These are phyloP conservation scores for Schwanniomyces polymorphus DNA, from an alignment of 805 yeast genomes.

Conservation along the genomic window DNA sequence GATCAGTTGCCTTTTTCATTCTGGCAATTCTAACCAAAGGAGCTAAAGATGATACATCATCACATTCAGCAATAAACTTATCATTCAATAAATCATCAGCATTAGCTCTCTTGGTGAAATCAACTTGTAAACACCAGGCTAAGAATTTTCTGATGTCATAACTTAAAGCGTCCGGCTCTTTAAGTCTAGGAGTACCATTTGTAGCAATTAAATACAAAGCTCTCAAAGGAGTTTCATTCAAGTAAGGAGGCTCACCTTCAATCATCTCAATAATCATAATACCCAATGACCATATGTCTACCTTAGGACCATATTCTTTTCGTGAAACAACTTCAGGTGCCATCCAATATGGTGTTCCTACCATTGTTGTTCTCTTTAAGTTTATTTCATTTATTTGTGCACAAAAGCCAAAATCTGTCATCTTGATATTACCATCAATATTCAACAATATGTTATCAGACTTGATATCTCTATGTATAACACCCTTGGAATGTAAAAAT, in stretches of 20 bases:
- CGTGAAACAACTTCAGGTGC: conserved; percentile 98
- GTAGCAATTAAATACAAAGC: conserved; percentile 94
- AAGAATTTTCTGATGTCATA: conserved; percentile 66
- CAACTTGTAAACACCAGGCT: conserved; percentile 77
- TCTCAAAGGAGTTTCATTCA: conserved; percentile 92
- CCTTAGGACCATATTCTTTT: conserved; percentile 94
- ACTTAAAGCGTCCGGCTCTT: conserved; percentile 81
- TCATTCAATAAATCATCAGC: conserved; percentile 72
- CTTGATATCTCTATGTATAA: conserved; percentile 94
- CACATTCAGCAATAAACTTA: conserved; percentile 63
- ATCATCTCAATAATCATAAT: conserved; percentile 98
- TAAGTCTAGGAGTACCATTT: conserved; percentile 92
- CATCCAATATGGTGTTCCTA: conserved; percentile 99
- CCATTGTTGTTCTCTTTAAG: conserved; percentile 94
- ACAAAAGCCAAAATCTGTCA: conserved; percentile 96
- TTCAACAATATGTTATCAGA: conserved; percentile 89
- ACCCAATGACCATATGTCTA: conserved; percentile 97
- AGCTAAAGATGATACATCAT: conserved; percentile 59
- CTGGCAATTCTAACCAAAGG: conserved; percentile 76
- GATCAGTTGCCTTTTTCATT: conserved; percentile 53
- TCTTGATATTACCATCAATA: conserved; percentile 82
- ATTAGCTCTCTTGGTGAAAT: conserved; percentile 76
- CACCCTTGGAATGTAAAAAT: conserved; percentile 88
- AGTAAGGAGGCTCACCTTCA: conserved; percentile 98
- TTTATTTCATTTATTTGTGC: conserved; percentile 68